Evolutionary conservation across 495 filamentous ascomycete species (phyloP), one percentile per base, ranked within the genome.

Genomic region (Alectoria sarmentosa): DNA sequence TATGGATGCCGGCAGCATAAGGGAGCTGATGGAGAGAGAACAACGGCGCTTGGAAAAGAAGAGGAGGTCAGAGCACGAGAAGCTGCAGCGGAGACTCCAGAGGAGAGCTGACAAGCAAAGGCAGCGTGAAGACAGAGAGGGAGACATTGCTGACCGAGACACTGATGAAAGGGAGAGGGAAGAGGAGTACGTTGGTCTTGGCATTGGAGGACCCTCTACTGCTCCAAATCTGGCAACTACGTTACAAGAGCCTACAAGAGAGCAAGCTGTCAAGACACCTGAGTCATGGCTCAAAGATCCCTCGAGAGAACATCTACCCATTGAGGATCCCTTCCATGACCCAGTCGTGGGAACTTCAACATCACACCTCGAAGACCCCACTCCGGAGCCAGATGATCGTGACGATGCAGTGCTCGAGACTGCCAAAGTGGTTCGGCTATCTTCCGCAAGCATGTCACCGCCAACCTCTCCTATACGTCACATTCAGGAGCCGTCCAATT

Each of bases 21-120:
- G 91, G 26, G 89, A 95, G 69, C 73, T 96, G 41, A 83, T 97
- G 81, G 92, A 97, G 64, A 78, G 92, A 62, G 92, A 97, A 72
- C 79, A 88, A 65, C 84, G 90, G 65, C 81, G 92, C 38, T 82
- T 80, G 65, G 90, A 96, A 63, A 86, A 83, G 71, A 91, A 90
- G 76, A 80, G 80, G 58, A 79, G 86, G 62, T 80, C 83, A 49
- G 88, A 95, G 32, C 84, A 87, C 63, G 88, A 92, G 66, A 86
- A 78, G 64, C 73, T 89, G 32, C 82, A 89, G 63, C 82, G 86
- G 65, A 86, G 82, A 61, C 76, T 96, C 49, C 82, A 88, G 64
- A 80, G 86, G 49, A 83, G 81, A 60, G 84, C 85, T 46, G 89
- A 91, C 70, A 87, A 86, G 63, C 89, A 92, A 66, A 49, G 61